phyloP scores from a whole-genome alignment of 2,329 filamentous ascomycete genomes.

The Epichloe hybrida region DNA sequence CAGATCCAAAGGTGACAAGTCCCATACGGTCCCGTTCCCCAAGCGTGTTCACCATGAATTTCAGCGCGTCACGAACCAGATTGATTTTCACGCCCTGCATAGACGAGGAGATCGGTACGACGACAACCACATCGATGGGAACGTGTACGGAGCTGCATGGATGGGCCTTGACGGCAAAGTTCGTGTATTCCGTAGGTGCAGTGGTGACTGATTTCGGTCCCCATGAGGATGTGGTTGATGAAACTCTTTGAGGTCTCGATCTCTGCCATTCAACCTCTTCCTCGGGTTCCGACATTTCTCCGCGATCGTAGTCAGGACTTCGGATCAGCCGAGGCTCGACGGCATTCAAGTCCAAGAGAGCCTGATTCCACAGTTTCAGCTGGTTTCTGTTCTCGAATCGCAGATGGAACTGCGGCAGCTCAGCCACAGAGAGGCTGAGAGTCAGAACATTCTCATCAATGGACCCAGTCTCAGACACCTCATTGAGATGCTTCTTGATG shows the following conservation, averaged over 20 bases:
- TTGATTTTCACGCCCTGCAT: conserved; percentile 99
- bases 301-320: conserved; percentile 64
- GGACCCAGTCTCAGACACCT: conserved; percentile 58
- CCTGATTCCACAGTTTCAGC: conserved; percentile 81
- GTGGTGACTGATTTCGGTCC: conserved; percentile 75
- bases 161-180: conserved; percentile 40
- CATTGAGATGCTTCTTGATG: conserved; percentile 94
- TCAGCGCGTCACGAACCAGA: conserved; percentile 76
- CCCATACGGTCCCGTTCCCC: conserved; percentile 95
- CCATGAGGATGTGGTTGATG: conserved; percentile 71
- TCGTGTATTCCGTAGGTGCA: conserved; percentile 84
- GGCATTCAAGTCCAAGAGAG: conserved; percentile 69
- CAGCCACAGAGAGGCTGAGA: conserved; percentile 76
- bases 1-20: conserved; percentile 90
- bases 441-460: conserved; percentile 76
- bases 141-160: conserved; percentile 56
- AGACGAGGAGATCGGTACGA: conserved; percentile 92
- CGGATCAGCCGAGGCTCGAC: conserved; percentile 50
- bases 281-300: conserved; percentile 67
- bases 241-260: conserved; percentile 52
- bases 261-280: conserved; percentile 73
- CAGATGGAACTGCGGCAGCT: conserved; percentile 88
- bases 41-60: conserved; percentile 79
- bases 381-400: conserved; percentile 74
- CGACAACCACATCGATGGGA: conserved; percentile 87